Evolutionary conservation across 352 stramenopile species (phyloP).

Genomic region (Halophytophthora batemanensis): DNA sequence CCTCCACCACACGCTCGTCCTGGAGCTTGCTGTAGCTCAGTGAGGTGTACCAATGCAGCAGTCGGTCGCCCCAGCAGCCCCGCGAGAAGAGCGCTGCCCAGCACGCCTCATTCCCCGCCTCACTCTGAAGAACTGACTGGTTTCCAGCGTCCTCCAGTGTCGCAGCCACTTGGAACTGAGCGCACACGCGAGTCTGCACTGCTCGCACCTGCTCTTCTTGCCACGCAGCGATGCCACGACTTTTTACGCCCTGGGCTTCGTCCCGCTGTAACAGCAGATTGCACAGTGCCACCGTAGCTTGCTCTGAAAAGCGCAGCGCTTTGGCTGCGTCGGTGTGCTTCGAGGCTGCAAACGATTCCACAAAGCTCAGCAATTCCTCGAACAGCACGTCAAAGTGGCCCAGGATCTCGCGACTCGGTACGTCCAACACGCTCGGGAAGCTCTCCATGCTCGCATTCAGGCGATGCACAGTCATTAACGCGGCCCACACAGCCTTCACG

Average conservation of each 20-base stretch:
- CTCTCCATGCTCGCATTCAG: constrained; percentile 4
- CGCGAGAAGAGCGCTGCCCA: constrained; percentile 48
- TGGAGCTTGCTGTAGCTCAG: constrained; percentile 43
- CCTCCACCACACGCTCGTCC: constrained; percentile 27
- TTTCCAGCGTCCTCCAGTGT: constrained; percentile 1
- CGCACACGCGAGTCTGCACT: constrained; percentile 27
- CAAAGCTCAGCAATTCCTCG: constrained; percentile 25
- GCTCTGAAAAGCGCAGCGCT: constrained; percentile 15
- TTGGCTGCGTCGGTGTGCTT: constrained; percentile 5
- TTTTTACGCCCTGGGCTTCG: constrained; percentile 1
- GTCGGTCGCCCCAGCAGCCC: constrained; percentile 36
- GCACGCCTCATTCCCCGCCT: constrained; percentile 8
- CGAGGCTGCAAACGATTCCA: constrained; percentile 17
- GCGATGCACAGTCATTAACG: constrained; percentile 16
- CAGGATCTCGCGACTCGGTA: constrained; percentile 24
- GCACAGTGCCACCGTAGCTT: constrained; percentile 35
- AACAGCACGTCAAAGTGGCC: constrained; percentile 33
- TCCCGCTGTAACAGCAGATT: constrained; percentile 34
- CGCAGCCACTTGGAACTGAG: constrained; percentile 29
- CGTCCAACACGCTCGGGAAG: constrained; percentile 18
- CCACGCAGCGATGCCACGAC: constrained; percentile 27
- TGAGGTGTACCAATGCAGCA: constrained; percentile 55
- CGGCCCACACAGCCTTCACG: constrained; percentile 48
- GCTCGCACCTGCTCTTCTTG: constrained; percentile 34
- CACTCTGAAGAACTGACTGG: too few species aligned